Conservation (phyloP, 164 flowering plant species). For the Santalum album region DNA sequence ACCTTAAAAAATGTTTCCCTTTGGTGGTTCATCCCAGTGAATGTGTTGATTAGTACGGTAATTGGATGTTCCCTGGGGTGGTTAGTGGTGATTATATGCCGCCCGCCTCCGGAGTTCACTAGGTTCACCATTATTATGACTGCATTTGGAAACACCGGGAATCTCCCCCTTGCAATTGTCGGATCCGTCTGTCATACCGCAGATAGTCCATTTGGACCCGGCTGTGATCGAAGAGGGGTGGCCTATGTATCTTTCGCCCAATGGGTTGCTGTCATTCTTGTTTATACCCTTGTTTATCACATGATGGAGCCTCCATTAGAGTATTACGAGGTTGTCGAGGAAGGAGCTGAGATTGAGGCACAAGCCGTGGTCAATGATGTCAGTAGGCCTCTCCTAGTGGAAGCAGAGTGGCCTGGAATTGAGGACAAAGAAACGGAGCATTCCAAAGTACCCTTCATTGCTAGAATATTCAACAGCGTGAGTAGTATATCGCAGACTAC, state of each 20-base stretch:
- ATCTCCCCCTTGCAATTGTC: slow-evolving; percentile 66
- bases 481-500: neutral
- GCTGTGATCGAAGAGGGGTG: slow-evolving; percentile 51
- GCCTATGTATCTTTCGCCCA: slow-evolving; percentile 86
- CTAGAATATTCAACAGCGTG: neutral
- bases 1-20: slow-evolving; percentile 33
- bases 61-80: slow-evolving; percentile 65
- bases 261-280: slow-evolving; percentile 82
- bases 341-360: slow-evolving; percentile 10
- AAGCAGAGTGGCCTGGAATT: slow-evolving; percentile 5
- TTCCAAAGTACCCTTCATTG: slow-evolving; percentile 1
- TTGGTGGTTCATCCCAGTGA: slow-evolving; percentile 95
- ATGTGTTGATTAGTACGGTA: slow-evolving; percentile 53
- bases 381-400: slow-evolving; percentile 4
- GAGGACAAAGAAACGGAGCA: slow-evolving; percentile 2
- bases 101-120: slow-evolving; percentile 60
- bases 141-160: slow-evolving; percentile 85
- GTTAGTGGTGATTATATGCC: slow-evolving; percentile 57
- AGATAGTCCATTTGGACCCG: slow-evolving; percentile 58
- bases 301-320: slow-evolving; percentile 96
- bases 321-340: slow-evolving; percentile 55
- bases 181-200: slow-evolving; percentile 68
- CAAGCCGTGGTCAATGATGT: neutral
- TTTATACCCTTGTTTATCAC: slow-evolving; percentile 87
- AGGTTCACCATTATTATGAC: slow-evolving; percentile 75